Evolutionary conservation across 371 early-diverging fungal species (phyloP).

Genomic region (Mucor lusitanicus): DNA sequence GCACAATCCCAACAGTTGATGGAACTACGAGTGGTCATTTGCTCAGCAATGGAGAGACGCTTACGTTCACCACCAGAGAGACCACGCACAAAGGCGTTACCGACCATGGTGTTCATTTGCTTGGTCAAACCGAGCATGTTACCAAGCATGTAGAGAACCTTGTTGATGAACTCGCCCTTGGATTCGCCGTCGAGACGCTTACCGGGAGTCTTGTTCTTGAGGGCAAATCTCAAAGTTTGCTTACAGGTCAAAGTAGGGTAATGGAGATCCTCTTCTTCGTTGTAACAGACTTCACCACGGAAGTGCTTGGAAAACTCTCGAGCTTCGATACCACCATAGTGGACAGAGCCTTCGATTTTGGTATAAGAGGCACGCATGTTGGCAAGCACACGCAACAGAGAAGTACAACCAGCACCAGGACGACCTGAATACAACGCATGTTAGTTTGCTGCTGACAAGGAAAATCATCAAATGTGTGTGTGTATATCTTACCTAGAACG

Average conservation of each 20-base stretch:
- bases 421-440: too few species aligned
- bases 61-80: slow-evolving; percentile 78
- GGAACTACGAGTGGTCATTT: slow-evolving; percentile 68
- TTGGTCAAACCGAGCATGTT: slow-evolving; percentile 61
- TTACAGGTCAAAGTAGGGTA: slow-evolving; percentile 56
- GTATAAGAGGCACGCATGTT: slow-evolving; percentile 53
- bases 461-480: too few species aligned
- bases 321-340: slow-evolving; percentile 54
- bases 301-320: slow-evolving; percentile 41
- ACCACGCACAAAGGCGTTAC: slow-evolving; percentile 71
- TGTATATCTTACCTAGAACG: slow-evolving; percentile 60
- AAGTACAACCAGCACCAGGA: too few species aligned
- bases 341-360: slow-evolving; percentile 40
- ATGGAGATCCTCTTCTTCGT: slow-evolving; percentile 61
- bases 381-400: slow-evolving; percentile 55
- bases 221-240: slow-evolving; percentile 56
- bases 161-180: slow-evolving; percentile 31
- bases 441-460: too few species aligned
- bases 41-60: slow-evolving; percentile 75
- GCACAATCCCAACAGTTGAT: slow-evolving; percentile 77
- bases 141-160: slow-evolving; percentile 46
- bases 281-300: slow-evolving; percentile 56
- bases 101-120: slow-evolving; percentile 69
- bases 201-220: slow-evolving; percentile 57
- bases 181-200: slow-evolving; percentile 39